Conservation (phyloP, 2,329 filamentous ascomycete species). For the Alternaria consortialis region DNA sequence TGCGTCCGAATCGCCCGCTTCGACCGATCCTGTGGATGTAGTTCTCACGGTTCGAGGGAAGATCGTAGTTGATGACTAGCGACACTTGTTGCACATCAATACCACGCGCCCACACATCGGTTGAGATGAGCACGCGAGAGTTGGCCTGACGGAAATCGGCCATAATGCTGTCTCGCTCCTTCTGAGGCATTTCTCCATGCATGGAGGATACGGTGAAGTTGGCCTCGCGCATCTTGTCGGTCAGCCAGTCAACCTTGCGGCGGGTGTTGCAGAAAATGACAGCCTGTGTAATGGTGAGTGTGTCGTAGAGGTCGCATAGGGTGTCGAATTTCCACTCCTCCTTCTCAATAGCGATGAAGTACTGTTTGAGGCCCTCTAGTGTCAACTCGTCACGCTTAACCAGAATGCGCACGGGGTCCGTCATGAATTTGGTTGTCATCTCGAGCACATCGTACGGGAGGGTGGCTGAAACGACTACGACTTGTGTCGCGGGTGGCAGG, state of each 20-base stretch:
- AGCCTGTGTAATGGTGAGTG: conserved; percentile 96
- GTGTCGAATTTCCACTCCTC: conserved; percentile 99
- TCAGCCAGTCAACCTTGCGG: conserved; percentile 98
- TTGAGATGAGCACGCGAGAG: conserved; percentile 94
- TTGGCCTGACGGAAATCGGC: conserved; percentile 98
- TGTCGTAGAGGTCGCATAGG: conserved; percentile 97
- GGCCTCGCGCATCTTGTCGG: conserved; percentile 98
- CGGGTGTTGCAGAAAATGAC: conserved; percentile 99
- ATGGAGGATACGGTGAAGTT: conserved; percentile 99
- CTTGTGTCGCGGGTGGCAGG: conserved; percentile 93
- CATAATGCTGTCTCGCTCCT: conserved; percentile 98
- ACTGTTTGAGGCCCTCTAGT: conserved; percentile 96
- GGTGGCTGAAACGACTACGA: conserved; percentile 97
- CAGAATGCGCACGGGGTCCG: conserved; percentile 91
- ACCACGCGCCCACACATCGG: conserved; percentile 96
- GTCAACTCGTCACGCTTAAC: conserved; percentile 99
- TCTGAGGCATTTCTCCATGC: conserved; percentile 99
- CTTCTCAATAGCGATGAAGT: conserved; percentile 99
- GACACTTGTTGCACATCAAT: conserved; percentile 99
- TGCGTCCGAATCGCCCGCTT: conserved; percentile 93
- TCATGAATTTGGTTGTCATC: conserved; percentile 99
- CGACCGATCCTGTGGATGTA: conserved; percentile 99
- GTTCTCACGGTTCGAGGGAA: conserved; percentile 98
- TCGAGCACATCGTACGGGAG: conserved; percentile 97
- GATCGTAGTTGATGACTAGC: conserved; percentile 98